These are phyloP conservation scores for Blumeriella jaapii DNA, from an alignment of 2,329 filamentous ascomycete species.

Conservation along the genomic window DNA sequence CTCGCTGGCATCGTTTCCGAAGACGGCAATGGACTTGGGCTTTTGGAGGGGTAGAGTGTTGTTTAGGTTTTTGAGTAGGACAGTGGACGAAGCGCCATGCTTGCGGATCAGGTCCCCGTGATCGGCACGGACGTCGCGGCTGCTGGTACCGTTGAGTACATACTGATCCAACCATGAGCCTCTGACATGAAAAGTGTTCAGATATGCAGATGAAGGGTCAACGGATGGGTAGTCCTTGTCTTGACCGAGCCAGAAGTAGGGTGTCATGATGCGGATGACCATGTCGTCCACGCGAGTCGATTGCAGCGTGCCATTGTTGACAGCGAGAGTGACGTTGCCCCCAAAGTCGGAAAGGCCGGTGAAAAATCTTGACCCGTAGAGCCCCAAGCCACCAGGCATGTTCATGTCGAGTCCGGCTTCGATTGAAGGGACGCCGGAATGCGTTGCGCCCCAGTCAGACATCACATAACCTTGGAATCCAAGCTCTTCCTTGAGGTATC, in stretches of 20 bases:
- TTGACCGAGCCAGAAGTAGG: constrained; percentile 47
- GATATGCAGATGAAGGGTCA: constrained; percentile 12
- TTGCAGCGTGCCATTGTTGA: constrained; percentile 47
- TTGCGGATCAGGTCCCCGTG: constrained; percentile 58
- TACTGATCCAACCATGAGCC: constrained; percentile 51
- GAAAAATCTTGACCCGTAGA: constrained; percentile 52
- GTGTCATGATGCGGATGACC: constrained; percentile 50
- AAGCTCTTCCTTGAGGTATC: constrained; percentile 70
- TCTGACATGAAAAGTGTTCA: constrained; percentile 12
- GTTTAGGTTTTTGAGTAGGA: constrained; percentile 50
- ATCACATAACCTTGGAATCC: constrained; percentile 79
- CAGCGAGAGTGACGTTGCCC: constrained; percentile 37
- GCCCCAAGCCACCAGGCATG: constrained; percentile 40
- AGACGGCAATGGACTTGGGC: constrained; percentile 37
- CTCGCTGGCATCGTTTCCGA: constrained; percentile 44
- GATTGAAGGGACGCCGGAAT: constrained; percentile 65
- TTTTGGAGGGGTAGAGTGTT: constrained; percentile 41
- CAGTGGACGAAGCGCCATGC: constrained; percentile 46
- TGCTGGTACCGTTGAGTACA: constrained; percentile 56
- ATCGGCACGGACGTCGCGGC: constrained; percentile 60
- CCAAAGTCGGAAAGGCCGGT: constrained; percentile 21
- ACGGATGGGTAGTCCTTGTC: constrained; percentile 32
- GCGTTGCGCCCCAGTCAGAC: constrained; percentile 75
- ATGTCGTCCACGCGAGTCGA: constrained; percentile 48
- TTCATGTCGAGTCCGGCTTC: constrained; percentile 67